A percentile compares a stretch with the other conserved stretches of the same genome.
phyloP scores from a whole-genome alignment of 345 rosid genomes.

The Pistacia vera region DNA sequence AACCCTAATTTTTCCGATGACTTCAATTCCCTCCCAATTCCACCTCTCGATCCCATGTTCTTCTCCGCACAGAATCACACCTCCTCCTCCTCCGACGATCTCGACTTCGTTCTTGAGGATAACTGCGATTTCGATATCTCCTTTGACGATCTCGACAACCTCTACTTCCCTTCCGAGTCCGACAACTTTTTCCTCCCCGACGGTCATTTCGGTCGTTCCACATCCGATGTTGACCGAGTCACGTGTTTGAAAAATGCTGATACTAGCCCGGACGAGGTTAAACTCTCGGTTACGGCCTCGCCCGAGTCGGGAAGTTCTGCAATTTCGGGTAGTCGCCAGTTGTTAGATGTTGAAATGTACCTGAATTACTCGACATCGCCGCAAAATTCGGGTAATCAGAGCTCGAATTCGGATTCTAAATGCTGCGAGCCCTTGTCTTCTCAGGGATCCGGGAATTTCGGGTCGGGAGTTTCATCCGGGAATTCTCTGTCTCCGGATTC shows the following conservation, averaged over 20 bases:
- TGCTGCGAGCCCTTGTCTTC: conserved; percentile 43
- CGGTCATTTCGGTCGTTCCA: conserved; percentile 27
- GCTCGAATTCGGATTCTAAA: conserved; percentile 23
- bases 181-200: conserved; percentile 37
- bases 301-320: conserved; percentile 31
- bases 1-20: conserved; percentile 25
- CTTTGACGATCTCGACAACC: conserved; percentile 64
- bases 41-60: conserved; percentile 58
- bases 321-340: conserved; percentile 29
- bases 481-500: conserved; percentile 41
- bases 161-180: conserved; percentile 56
- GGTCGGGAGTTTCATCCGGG: conserved; percentile 39
- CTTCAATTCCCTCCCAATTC: conserved; percentile 49
- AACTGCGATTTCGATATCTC: conserved; percentile 64
- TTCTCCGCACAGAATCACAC: conserved; percentile 29
- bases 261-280: background rate
- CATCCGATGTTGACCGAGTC: background rate
- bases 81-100: conserved; percentile 30
- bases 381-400: conserved; percentile 4
- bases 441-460: conserved; percentile 41
- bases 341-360: conserved; percentile 27
- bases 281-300: background rate
- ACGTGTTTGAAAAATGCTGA: background rate
- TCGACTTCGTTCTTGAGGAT: conserved; percentile 45
- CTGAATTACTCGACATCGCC: conserved; percentile 36